Base-by-base conservation (phyloP, 306 rosid species). In the Pyrus pyrifolia region DNA sequence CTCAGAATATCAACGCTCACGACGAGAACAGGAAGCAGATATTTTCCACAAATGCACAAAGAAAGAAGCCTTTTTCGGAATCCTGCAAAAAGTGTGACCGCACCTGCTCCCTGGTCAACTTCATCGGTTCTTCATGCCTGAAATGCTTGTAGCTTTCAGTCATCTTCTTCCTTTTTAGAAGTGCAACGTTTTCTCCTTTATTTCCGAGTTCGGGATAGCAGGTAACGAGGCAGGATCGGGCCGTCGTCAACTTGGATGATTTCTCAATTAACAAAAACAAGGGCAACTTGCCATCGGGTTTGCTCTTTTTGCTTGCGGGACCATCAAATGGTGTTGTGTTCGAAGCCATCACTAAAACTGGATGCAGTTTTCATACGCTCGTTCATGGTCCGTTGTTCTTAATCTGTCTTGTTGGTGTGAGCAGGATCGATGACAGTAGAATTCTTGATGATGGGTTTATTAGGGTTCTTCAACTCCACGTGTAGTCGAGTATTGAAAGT, bases 271-370 rank as follows among this genome's bases (percentile, higher is more conserved):
- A 14, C 44, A 18, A 73, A 18, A 58, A 29, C 97, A 94, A 90
- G 97, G 98, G 84, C 97, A 94, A 80, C 87, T 94, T 71, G 98
- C 98, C 68, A 94, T 94, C 88, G 89, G 98, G 98, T 91, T 88
- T n/a, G 22, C 68, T 74, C 61, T 11, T 72, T 71, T 85, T 64
- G 44, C 35, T 3, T 6, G 12, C 19, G 3, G 42, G 12, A 31
- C 42, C 45, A 17, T 31, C 42, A 18, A 31, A 18, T 31, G 5
- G 9, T 60, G 8, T 60, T 25, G 66, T 5, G 19, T 60, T 22
- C 27, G 17, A 51, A 17, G 55, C 55, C 2, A 5, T 15, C 55
- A 51, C 55, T 51, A 51, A 51, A 15, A 33, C 22, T 31, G 18
- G 68, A 44, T 63, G 29, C 49, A 46, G 11, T 72, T 70, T 74